Evolutionary conservation across 495 filamentous ascomycete genomes (phyloP), one percentile per base, ranked within the genome.

Genomic region (Penicillium silybi): DNA sequence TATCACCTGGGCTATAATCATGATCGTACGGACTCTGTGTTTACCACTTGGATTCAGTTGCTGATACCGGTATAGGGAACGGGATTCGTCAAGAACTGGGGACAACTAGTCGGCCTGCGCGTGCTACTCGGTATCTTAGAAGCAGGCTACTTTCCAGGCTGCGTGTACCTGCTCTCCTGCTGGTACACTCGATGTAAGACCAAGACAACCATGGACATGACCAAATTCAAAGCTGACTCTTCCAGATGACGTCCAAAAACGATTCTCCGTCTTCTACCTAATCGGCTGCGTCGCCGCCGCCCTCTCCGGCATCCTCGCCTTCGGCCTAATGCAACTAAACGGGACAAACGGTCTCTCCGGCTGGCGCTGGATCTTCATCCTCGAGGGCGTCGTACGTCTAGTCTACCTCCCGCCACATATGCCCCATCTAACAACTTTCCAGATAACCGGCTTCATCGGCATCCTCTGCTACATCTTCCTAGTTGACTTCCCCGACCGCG

Each of bases 281-380:
- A 74, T 85, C 44, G 83, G 83, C 40, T 82, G 74, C 40, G 69
- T 84, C 1, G 84, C 85, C 9, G 78, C 80, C 16, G 84, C 79
- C 0, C 77, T 83, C 58, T 66, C 76, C 0, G 83, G 84, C 56
- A 85, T 88, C 44, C 62, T 88, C 9, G 83, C 85, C 11, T 86
- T 78, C 44, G 84, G 84, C 6, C 60, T 87, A 51, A 83, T 83
- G 77, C 79, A 84, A 52, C 68, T 84, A 69, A 58, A 70, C 13
- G 80, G 79, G 5, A 57, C 67, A 0, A 63, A 68, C 15, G 74
- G 72, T 0, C 57, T 80, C 5, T 62, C 56, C 17, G 85, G 85
- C 22, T 87, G 85, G 85, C 64, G 79, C 40, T 85, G 82, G 82
- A 81, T 81, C 32, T 84, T 85, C 63, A 81, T 85, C 58, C 75